Conservation (phyloP, 176 grass and related monocot genomes). For the Alopecurus myosuroides region DNA sequence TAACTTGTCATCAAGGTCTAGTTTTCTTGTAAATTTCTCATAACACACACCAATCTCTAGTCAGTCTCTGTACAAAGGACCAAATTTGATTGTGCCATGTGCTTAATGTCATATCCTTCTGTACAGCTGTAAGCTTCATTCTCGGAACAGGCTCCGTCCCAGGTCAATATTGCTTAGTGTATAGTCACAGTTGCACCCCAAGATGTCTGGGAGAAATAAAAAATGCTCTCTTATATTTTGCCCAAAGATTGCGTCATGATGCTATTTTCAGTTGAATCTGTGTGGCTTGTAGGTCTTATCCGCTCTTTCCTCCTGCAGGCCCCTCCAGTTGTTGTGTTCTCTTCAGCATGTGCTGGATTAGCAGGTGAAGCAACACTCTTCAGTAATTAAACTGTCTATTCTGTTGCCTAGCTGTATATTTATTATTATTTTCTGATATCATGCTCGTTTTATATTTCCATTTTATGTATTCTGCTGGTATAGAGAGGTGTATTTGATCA, state of each 20-base stretch:
- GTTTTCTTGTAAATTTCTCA: not conserved
- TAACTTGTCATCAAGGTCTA: not conserved
- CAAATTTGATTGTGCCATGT: not conserved
- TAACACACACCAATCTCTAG: not conserved
- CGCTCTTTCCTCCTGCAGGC: slow-evolving; percentile 33
- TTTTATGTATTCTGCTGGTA: not conserved
- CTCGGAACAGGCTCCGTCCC: not conserved
- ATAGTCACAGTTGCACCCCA: not conserved
- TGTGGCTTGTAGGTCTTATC: not conserved
- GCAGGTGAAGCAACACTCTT: slow-evolving; percentile 48
- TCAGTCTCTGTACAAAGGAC: not conserved
- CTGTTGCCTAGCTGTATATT: not conserved
- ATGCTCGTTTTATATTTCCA: not conserved
- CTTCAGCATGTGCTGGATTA: slow-evolving; percentile 98
- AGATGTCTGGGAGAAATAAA: not conserved
- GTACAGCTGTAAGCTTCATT: not conserved
- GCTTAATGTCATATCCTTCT: not conserved
- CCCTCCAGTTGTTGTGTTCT: slow-evolving; percentile 91
- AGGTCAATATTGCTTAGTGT: not conserved
- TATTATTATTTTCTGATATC: not conserved
- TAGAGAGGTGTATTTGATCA: not conserved
- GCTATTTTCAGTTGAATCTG: not conserved
- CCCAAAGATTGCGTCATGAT: not conserved
- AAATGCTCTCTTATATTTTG: not conserved
- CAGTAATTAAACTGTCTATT: not conserved